phyloP scores from a whole-genome alignment of 2,329 filamentous ascomycete genomes.

The Periconia digitata region DNA sequence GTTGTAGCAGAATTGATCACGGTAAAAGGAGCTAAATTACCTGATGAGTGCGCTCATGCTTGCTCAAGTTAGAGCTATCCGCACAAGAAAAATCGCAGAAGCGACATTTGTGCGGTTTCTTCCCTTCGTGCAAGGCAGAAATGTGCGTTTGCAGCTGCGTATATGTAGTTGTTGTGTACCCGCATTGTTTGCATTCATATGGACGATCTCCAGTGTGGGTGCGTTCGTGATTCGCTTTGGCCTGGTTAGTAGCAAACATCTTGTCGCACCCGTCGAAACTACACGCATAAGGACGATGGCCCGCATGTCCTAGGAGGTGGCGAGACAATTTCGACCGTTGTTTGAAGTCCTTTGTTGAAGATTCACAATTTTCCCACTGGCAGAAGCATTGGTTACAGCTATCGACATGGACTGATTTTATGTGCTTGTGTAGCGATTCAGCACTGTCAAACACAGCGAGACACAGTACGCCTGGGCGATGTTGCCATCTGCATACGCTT shows the following conservation, averaged over 20 bases:
- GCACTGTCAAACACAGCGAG: conserved; percentile 30
- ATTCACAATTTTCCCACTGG: conserved; percentile 40
- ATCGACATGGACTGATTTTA: conserved; percentile 39
- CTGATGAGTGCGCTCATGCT: conserved; percentile 42
- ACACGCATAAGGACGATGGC: conserved; percentile 41
- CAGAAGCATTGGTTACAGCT: conserved; percentile 38
- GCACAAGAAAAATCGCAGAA: conserved; percentile 44
- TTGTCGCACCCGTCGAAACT: conserved; percentile 38
- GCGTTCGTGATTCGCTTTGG: conserved; percentile 44
- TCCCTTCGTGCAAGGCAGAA: conserved; percentile 37
- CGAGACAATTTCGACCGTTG: conserved; percentile 43
- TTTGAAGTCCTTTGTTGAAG: conserved; percentile 40
- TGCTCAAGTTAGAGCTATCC: conserved; percentile 39
- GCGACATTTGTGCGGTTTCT: conserved; percentile 42
- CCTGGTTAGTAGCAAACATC: conserved; percentile 44
- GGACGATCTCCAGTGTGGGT: conserved; percentile 42
- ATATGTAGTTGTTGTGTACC: conserved; percentile 42
- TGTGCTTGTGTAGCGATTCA: conserved; percentile 37
- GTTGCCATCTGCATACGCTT: conserved; percentile 38
- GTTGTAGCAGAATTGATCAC: no score
- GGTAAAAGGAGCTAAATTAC: conserved; percentile 12
- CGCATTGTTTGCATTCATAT: conserved; percentile 40
- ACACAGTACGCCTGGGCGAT: conserved; percentile 27
- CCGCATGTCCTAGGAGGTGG: conserved; percentile 41
- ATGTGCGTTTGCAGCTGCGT: conserved; percentile 44